Conservation (phyloP, 371 early-diverging fungal species). For the Lichtheimia ornata region DNA sequence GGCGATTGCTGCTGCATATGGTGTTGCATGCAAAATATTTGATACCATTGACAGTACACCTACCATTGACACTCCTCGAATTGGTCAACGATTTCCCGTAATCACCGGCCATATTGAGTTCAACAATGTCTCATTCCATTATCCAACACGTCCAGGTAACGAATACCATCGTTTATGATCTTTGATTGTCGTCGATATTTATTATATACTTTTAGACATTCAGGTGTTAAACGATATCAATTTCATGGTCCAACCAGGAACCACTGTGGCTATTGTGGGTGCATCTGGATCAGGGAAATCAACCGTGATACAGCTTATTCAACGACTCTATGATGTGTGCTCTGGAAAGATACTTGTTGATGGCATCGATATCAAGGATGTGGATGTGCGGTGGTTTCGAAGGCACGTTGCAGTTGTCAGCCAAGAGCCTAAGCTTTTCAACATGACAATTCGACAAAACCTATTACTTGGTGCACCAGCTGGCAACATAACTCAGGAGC, state of each 20-base stretch:
- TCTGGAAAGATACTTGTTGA: slow-evolving; percentile 70
- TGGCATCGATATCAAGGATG: slow-evolving; percentile 66
- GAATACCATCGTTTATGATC: not conserved
- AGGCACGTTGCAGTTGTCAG: slow-evolving; percentile 82
- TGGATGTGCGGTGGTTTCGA: slow-evolving; percentile 75
- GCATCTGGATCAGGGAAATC: slow-evolving; percentile 90
- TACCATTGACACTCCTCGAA: slow-evolving; percentile 59
- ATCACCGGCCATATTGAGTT: slow-evolving; percentile 74
- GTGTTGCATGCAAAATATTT: slow-evolving; percentile 73
- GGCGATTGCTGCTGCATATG: slow-evolving; percentile 64
- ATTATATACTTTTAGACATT: slow-evolving; percentile 39
- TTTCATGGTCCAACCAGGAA: slow-evolving; percentile 69
- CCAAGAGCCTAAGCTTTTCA: slow-evolving; percentile 91
- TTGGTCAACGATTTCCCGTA: slow-evolving; percentile 54
- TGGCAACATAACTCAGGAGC: slow-evolving; percentile 31
- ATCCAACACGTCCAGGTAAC: slow-evolving; percentile 70
- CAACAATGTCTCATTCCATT: slow-evolving; percentile 67
- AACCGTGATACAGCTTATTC: slow-evolving; percentile 84
- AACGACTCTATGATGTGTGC: slow-evolving; percentile 87
- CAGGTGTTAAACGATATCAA: slow-evolving; percentile 63
- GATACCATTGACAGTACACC: slow-evolving; percentile 77
- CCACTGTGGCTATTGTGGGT: slow-evolving; percentile 80
- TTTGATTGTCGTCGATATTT: not conserved
- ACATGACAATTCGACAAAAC: slow-evolving; percentile 80
- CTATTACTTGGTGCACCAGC: slow-evolving; percentile 65